phyloP scores from a whole-genome alignment of 176 grass and related monocot genomes.

The Zoysia japonica region DNA sequence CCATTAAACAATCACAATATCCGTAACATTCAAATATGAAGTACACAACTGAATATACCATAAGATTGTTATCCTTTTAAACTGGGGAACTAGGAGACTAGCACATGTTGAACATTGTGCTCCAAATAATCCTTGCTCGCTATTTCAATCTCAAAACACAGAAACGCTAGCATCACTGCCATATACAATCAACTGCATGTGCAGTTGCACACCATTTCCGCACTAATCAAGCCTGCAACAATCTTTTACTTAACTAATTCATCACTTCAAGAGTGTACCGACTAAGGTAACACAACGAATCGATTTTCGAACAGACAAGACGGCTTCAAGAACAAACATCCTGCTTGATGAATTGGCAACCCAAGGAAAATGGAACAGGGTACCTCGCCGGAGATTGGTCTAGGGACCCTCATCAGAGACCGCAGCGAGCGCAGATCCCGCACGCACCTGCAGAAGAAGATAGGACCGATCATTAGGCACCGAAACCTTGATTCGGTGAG shows the following conservation, averaged over 20 bases:
- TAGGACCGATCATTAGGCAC: conserved; percentile 26
- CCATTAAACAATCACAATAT: background rate
- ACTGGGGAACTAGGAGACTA: conserved; percentile 2
- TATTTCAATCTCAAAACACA: conserved; percentile 5
- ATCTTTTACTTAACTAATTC: conserved; percentile 13
- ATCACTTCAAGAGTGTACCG: background rate
- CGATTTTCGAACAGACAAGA: background rate
- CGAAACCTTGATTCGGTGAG: conserved; percentile 21
- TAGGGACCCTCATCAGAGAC: conserved; percentile 51
- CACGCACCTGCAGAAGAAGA: conserved; percentile 53
- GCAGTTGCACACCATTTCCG: conserved; percentile 22
- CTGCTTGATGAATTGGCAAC: background rate
- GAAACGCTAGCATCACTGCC: background rate
- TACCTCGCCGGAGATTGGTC: conserved; percentile 66
- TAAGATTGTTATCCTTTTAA: background rate
- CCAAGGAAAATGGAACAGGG: conserved; percentile 5
- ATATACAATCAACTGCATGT: background rate
- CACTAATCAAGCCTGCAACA: conserved; percentile 11
- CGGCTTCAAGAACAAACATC: background rate
- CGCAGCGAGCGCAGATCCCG: conserved; percentile 61
- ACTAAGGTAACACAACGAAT: background rate
- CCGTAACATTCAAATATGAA: background rate
- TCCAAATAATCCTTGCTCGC: conserved; percentile 4
- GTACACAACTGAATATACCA: background rate
- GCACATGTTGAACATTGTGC: conserved; percentile 22